Percentiles rank a stretch among this genome's conserved stretches.
These are phyloP conservation scores for Triticum monococcum DNA, from an alignment of 176 grass and related monocot genomes.

Conservation along the genomic window DNA sequence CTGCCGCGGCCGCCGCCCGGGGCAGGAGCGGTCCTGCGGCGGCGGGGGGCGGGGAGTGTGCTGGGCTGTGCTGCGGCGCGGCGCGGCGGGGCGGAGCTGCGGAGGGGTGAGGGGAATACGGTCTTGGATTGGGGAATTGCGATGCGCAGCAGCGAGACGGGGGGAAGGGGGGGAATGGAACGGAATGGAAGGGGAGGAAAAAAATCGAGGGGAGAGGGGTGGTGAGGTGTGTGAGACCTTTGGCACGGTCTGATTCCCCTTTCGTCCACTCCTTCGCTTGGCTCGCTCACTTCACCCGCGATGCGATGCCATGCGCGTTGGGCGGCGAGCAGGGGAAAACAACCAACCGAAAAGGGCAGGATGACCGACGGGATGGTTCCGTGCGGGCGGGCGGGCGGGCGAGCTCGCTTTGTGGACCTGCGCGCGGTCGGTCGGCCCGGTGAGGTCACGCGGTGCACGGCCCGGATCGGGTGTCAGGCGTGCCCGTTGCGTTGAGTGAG, in stretches of 20 bases:
- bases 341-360: not conserved
- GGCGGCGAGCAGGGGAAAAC: not conserved
- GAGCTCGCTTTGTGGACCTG: not conserved
- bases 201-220: not conserved
- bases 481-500: not conserved
- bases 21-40: not conserved
- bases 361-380: not conserved
- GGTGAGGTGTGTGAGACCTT: constrained; percentile 22
- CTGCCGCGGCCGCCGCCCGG: constrained; percentile 24
- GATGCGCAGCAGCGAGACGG: constrained; percentile 18
- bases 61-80: not conserved
- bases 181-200: not conserved
- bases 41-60: constrained; percentile 1
- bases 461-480: not conserved
- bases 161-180: no score
- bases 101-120: constrained; percentile 18
- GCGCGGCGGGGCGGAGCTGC: constrained; percentile 11
- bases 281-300: not conserved
- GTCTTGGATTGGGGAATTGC: constrained; percentile 55
- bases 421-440: not conserved
- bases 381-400: not conserved
- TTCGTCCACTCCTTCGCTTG: not conserved
- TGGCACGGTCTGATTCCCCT: constrained; percentile 21
- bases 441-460: not conserved
- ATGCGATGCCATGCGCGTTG: not conserved